Percentiles rank a stretch among this genome's conserved stretches.
These are phyloP conservation scores for Aspergillus unguis DNA, from an alignment of 2,329 filamentous ascomycete genomes.

Conservation along the genomic window DNA sequence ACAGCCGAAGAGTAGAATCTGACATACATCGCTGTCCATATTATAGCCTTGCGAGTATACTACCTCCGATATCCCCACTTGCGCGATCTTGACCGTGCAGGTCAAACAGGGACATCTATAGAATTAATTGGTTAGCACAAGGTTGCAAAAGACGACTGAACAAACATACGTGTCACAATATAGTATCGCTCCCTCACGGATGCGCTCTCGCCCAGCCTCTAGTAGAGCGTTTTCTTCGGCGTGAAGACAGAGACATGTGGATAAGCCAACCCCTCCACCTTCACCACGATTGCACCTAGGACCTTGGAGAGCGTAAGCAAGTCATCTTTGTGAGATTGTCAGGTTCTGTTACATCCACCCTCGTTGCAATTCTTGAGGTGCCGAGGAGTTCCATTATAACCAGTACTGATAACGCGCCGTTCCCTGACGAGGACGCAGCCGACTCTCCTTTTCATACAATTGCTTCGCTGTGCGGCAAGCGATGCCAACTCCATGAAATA, in stretches of 20 bases:
- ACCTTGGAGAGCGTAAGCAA: slow-evolving; percentile 33
- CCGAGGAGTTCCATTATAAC: slow-evolving; percentile 96
- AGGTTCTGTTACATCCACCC: slow-evolving; percentile 65
- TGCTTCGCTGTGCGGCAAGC: slow-evolving; percentile 82
- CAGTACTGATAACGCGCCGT: slow-evolving; percentile 85
- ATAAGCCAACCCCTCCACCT: slow-evolving; percentile 67
- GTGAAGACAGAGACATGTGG: slow-evolving; percentile 93
- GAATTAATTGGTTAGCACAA: neutral
- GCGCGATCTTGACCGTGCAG: slow-evolving; percentile 97
- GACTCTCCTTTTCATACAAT: slow-evolving; percentile 97
- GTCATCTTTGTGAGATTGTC: neutral
- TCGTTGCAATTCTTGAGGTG: slow-evolving; percentile 87
- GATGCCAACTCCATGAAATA: slow-evolving; percentile 98
- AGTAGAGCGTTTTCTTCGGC: slow-evolving; percentile 96
- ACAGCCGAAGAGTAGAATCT: neutral
- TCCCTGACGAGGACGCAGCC: slow-evolving; percentile 88
- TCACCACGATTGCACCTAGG: slow-evolving; percentile 75
- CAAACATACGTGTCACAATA: slow-evolving; percentile 75
- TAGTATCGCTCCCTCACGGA: slow-evolving; percentile 74
- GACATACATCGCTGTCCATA: slow-evolving; percentile 70
- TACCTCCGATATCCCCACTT: slow-evolving; percentile 93
- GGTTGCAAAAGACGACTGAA: neutral
- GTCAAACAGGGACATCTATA: slow-evolving; percentile 81
- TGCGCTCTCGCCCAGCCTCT: slow-evolving; percentile 87
- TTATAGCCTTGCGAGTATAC: slow-evolving; percentile 93